Conservation (phyloP, 805 yeast species). For the Jamesozyma hellenica region DNA sequence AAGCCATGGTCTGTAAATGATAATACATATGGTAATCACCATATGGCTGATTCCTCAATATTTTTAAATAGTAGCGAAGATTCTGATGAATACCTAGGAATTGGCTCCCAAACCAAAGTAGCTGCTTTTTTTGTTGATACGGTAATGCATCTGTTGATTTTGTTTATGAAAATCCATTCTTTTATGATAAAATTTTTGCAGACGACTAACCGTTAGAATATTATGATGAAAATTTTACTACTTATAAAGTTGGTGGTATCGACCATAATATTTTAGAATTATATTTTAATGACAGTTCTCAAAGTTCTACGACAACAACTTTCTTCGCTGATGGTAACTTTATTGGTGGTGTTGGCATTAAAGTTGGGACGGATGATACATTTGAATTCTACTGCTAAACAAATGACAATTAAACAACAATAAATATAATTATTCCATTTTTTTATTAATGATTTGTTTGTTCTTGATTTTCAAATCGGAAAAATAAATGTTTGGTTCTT, state of each 20-base stretch:
- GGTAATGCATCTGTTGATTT: slow-evolving; percentile 1
- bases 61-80: not conserved
- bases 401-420: not conserved
- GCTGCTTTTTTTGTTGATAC: slow-evolving; percentile 1
- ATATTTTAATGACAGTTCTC: slow-evolving; percentile 2
- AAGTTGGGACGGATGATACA: not conserved
- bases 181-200: not conserved
- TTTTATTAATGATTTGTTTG: too few relatives aligned
- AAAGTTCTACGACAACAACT: slow-evolving; percentile 1
- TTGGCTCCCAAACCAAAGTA: slow-evolving; percentile 1
- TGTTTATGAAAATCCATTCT: slow-evolving; percentile 1
- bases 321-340: slow-evolving; percentile 2
- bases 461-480: too few relatives aligned
- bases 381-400: not conserved
- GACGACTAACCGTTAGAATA: slow-evolving; percentile 1
- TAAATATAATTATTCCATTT: not conserved
- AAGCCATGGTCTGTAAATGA: not conserved
- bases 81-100: not conserved
- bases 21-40: not conserved
- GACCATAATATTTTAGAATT: slow-evolving; percentile 1
- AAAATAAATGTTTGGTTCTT: too few relatives aligned
- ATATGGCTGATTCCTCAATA: not conserved
- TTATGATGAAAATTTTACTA: not conserved
- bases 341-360: not conserved
- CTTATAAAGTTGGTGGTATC: slow-evolving; percentile 1